Conservation (phyloP, 495 filamentous ascomycete genomes). For the Hyaloscypha variabilis region DNA sequence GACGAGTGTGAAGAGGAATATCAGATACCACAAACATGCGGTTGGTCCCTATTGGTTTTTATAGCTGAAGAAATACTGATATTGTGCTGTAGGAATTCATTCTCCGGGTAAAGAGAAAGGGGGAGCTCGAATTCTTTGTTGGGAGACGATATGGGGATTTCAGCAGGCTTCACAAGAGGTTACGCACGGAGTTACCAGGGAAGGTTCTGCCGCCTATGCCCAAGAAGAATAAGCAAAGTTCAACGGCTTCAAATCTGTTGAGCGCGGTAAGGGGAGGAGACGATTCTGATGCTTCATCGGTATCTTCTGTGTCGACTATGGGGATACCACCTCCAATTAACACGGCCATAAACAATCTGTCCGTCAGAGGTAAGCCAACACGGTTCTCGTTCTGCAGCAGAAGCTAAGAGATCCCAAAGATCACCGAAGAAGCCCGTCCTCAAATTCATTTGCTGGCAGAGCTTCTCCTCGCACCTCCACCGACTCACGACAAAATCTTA, state of each 20-base stretch:
- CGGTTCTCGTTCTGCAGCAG: neutral
- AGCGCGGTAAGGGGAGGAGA: slow-evolving; percentile 49
- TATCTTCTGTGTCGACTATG: slow-evolving; percentile 74
- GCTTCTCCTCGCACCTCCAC: slow-evolving; percentile 26
- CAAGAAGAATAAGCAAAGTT: slow-evolving; percentile 82
- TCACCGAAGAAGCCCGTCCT: slow-evolving; percentile 23
- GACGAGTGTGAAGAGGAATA: slow-evolving; percentile 78
- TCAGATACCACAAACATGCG: slow-evolving; percentile 90
- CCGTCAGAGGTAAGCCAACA: slow-evolving; percentile 39
- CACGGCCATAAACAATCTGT: slow-evolving; percentile 42
- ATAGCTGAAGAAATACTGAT: slow-evolving; percentile 12
- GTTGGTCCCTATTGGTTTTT: slow-evolving; percentile 48
- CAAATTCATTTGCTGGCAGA: slow-evolving; percentile 16
- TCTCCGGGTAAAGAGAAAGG: slow-evolving; percentile 75
- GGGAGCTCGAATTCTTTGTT: slow-evolving; percentile 72
- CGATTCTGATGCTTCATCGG: slow-evolving; percentile 72
- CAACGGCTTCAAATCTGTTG: slow-evolving; percentile 57
- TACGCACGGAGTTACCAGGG: slow-evolving; percentile 86
- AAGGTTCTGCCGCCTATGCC: slow-evolving; percentile 87
- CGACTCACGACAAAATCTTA: slow-evolving; percentile 15
- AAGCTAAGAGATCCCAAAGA: slow-evolving; percentile 19
- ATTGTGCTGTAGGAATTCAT: slow-evolving; percentile 75
- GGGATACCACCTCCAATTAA: slow-evolving; percentile 24
- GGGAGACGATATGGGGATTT: slow-evolving; percentile 91
- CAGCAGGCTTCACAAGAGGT: slow-evolving; percentile 70